Base-by-base conservation (phyloP, 2,329 filamentous ascomycete species). In the Sporothrix protearum region DNA sequence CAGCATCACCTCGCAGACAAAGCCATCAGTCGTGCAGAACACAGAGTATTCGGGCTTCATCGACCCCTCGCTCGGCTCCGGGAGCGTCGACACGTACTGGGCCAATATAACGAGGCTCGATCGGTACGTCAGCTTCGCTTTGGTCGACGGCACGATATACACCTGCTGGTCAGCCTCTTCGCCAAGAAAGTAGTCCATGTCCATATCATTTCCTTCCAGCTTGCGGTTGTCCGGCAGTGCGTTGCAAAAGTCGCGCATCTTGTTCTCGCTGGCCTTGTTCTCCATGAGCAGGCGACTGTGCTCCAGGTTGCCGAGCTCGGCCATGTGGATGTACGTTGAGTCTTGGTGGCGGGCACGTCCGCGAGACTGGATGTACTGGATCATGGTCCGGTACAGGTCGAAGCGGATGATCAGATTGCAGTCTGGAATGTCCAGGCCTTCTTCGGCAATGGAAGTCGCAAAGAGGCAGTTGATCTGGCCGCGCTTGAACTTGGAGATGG, bases 331-430 rank as follows among this genome's bases (percentile, higher is more conserved):
- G 79, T 95, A 97, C 74, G 87, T 89, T 0, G 96, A 98, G 70
- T 91, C 86, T 0, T 82, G 80, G 76, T 93, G 91, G 51, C 96
- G 87, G 14, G 96, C 96, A 70, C 96, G 88, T 0, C 96, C 96
- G 74, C 93, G 88, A 16, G 94, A 97, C 79, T 99, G 96, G 25
- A 98, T 90, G 78, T 97, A 98, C 77, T 97, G 92, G 69, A 98
- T 98, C 80, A 97, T 89, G 0, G 95, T 97, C 12, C 86, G 85
- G 80, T 94, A 97, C 2, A 97, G 86, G 78, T 98, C 93, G 77
- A 97, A 99, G 1, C 94, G 82, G 72, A 92, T 84, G 39, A 91
- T 83, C 0, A 90, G 78, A 74, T 91, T 90, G 78, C 89, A 91
- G 71, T 90, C 87, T 0, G 89, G 89, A 64, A 91, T 86, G 75